Evolutionary conservation across 208 protist genomes (phyloP).

Genomic region (Trypanosoma mega): DNA sequence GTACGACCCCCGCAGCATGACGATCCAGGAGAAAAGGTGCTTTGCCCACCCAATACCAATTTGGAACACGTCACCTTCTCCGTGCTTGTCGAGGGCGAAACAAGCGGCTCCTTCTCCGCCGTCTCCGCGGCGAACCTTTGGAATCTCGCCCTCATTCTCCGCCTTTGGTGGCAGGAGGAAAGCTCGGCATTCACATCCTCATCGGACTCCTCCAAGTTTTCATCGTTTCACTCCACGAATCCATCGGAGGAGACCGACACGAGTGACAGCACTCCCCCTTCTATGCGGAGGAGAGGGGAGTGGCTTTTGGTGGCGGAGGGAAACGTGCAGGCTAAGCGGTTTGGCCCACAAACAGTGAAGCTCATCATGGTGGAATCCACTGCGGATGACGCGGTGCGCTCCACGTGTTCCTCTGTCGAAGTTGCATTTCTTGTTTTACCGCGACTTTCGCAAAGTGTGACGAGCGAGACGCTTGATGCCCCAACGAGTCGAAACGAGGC

Average conservation of each 20-base stretch:
- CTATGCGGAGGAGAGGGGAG: background rate
- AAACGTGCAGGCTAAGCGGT: background rate
- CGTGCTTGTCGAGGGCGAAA: background rate
- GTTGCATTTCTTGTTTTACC: conserved; percentile 14
- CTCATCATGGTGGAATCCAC: background rate
- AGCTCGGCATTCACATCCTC: background rate
- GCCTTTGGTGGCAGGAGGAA: too few relatives aligned
- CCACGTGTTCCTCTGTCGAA: too few relatives aligned
- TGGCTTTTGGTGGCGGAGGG: conserved; percentile 17
- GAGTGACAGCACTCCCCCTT: background rate
- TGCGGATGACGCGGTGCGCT: background rate
- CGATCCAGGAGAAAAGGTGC: background rate
- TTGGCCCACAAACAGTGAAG: conserved; percentile 15
- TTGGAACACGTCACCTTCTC: background rate
- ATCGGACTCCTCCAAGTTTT: background rate
- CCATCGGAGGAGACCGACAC: too few relatives aligned
- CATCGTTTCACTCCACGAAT: too few relatives aligned
- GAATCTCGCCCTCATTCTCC: too few relatives aligned
- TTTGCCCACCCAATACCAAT: background rate
- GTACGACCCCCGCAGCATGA: background rate
- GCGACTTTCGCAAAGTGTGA: background rate
- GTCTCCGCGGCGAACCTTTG: too few relatives aligned
- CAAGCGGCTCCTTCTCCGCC: too few relatives aligned
- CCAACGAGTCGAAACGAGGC: too few relatives aligned
- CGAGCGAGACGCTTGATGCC: too few relatives aligned